phyloP scores from a whole-genome alignment of 1,284 basidiomycete species.

The Ustilago crameri region DNA sequence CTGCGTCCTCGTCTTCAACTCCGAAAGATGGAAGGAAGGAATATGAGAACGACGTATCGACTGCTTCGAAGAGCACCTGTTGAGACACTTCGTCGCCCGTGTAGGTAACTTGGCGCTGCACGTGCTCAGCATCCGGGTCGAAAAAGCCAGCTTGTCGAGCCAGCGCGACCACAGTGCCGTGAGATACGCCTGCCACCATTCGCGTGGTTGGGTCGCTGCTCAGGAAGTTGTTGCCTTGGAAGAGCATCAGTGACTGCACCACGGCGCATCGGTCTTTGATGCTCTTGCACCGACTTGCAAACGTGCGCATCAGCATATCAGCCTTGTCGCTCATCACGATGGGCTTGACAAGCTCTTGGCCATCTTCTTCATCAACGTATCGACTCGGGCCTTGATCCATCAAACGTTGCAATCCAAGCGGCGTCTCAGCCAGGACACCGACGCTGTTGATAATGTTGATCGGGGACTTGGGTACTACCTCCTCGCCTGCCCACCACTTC shows the following conservation, averaged over 20 bases:
- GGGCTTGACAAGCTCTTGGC: slow-evolving; percentile 58
- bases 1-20: slow-evolving; percentile 36
- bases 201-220: slow-evolving; percentile 46
- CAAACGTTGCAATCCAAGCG: slow-evolving; percentile 6
- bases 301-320: slow-evolving; percentile 57
- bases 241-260: slow-evolving; percentile 60
- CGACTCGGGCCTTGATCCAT: slow-evolving; percentile 21
- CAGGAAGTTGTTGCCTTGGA: slow-evolving; percentile 56
- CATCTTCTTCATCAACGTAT: slow-evolving; percentile 56
- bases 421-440: slow-evolving; percentile 5
- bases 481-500: slow-evolving; percentile 61
- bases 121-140: slow-evolving; percentile 46
- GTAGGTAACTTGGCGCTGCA: slow-evolving; percentile 18
- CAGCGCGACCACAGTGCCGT: slow-evolving; percentile 48
- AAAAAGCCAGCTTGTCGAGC: slow-evolving; percentile 60
- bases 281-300: slow-evolving; percentile 50
- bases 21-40: slow-evolving; percentile 44
- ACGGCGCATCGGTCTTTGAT: slow-evolving; percentile 55
- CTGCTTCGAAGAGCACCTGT: slow-evolving; percentile 36
- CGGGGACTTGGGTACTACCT: slow-evolving; percentile 51
- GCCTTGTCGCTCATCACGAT: slow-evolving; percentile 60
- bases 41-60: slow-evolving; percentile 45
- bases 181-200: slow-evolving; percentile 45
- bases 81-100: slow-evolving; percentile 42
- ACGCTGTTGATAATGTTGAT: slow-evolving; percentile 39